A percentile compares a stretch with the other conserved stretches of the same genome.
Evolutionary conservation across 768 basidiomycete genomes (phyloP).

Genomic region (Boletus huronensis): DNA sequence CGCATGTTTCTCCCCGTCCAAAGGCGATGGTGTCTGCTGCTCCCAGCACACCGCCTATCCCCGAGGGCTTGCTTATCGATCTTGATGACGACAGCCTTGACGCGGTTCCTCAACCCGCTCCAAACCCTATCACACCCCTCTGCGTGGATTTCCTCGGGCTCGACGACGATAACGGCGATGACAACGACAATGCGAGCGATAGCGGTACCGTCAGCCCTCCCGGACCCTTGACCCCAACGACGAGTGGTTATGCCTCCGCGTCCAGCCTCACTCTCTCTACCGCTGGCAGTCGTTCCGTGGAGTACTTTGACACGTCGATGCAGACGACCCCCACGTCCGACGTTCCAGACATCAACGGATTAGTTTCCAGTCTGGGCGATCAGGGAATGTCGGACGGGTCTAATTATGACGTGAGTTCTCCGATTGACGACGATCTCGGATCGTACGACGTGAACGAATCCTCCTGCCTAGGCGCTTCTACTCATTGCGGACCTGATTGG

Average conservation of each 20-base stretch:
- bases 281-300: conserved; percentile 20
- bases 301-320: conserved; percentile 27
- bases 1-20: conserved; percentile 9
- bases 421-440: conserved; percentile 20
- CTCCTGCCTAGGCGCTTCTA: conserved; percentile 48
- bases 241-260: conserved; percentile 24
- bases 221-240: conserved; percentile 32
- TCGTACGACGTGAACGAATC: conserved; percentile 21
- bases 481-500: conserved; percentile 62
- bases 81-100: conserved; percentile 43
- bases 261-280: conserved; percentile 30
- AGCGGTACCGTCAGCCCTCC: conserved; percentile 32
- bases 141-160: conserved; percentile 25
- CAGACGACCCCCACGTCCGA: conserved; percentile 31
- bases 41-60: conserved; percentile 36
- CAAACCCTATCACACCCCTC: conserved; percentile 14
- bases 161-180: conserved; percentile 16
- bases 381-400: conserved; percentile 42
- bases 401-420: conserved; percentile 62
- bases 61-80: conserved; percentile 55
- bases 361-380: conserved; percentile 54
- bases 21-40: conserved; percentile 18
- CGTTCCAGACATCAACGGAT: conserved; percentile 60
- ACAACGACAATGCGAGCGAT: conserved; percentile 27
- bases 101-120: conserved; percentile 4